Base-by-base conservation (phyloP, 1,284 basidiomycete species). In the Microbotryum scabiosae region DNA sequence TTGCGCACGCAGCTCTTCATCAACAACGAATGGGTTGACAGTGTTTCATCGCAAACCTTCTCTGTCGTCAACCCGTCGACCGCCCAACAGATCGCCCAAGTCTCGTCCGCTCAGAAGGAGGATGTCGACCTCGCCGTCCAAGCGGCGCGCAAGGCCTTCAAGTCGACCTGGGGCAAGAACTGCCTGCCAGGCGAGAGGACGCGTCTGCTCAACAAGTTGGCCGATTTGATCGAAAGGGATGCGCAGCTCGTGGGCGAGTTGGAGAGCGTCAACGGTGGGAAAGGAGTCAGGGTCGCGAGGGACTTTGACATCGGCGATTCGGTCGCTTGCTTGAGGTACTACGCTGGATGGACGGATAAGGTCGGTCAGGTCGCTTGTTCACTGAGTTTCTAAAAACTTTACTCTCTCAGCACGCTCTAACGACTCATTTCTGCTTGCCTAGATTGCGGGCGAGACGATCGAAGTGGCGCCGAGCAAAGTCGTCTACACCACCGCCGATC, bases 331-430 rank as follows among this genome's bases (percentile, higher is more conserved):
- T 26, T 61, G 41, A 56, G 54, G 43, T 60, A 68, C 51, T 66
- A 66, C 36, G 64, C 66, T 12, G 66, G 66, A 8, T 64, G 62
- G 61, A 62, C 66, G 4, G 66, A 60, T 45, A 68, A 68, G 56
- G 47, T 49, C 1, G 26, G 47, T 16, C 10, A 16, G 16, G 14
- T 41, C 36, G 36, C 14, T 41, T 18, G 16, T 12, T 41, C 36
- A 12, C 16, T 30, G 8, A 30, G 14, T 12, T 0, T 41, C 10
- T 4, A 12, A 3, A 16, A 12, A 18, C 16, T 18, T 41, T 9
- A 12, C 36, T 18, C 16, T 3, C 2, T 7, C 16, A 18, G 4
- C 36, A 41, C 14, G 36, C 16, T 12, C 14, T 41, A 18, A 41
- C 4, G 14, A 41, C 16, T 1, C 16, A 18, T 41, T 4, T 18